phyloP scores from a whole-genome alignment of 75 land plant genomes.

The Picea sitchensis region DNA sequence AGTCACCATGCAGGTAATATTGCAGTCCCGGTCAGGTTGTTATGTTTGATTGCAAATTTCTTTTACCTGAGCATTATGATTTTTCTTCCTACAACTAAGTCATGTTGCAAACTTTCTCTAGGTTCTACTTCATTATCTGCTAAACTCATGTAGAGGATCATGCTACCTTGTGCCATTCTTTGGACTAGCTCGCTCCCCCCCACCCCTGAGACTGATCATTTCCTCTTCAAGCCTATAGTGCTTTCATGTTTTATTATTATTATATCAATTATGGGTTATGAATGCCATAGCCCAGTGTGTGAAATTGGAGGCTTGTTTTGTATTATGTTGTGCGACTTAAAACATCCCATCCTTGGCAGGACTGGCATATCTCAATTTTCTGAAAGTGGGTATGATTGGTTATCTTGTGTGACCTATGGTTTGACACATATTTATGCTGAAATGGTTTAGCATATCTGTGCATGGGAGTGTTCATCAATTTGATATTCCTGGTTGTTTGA shows the following conservation, averaged over 20 bases:
- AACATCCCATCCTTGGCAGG: no score
- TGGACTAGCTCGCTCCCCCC: no score
- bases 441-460: neutral
- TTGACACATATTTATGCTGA: neutral
- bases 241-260: no score
- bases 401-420: neutral
- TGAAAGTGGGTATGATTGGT: neutral
- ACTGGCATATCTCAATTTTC: neutral
- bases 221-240: no score
- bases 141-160: no score
- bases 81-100: neutral
- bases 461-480: neutral
- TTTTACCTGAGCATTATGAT: neutral
- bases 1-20: neutral
- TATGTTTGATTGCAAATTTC: neutral
- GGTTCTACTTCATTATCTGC: no score
- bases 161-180: no score
- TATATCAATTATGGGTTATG: neutral
- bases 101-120: neutral
- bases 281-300: neutral
- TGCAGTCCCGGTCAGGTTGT: neutral
- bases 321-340: neutral
- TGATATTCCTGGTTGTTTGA: neutral
- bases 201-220: no score
- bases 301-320: neutral